Percentiles rank a stretch among this genome's conserved stretches.
phyloP scores from a whole-genome alignment of 2,329 filamentous ascomycete species.

The Ceratocystis papillata region DNA sequence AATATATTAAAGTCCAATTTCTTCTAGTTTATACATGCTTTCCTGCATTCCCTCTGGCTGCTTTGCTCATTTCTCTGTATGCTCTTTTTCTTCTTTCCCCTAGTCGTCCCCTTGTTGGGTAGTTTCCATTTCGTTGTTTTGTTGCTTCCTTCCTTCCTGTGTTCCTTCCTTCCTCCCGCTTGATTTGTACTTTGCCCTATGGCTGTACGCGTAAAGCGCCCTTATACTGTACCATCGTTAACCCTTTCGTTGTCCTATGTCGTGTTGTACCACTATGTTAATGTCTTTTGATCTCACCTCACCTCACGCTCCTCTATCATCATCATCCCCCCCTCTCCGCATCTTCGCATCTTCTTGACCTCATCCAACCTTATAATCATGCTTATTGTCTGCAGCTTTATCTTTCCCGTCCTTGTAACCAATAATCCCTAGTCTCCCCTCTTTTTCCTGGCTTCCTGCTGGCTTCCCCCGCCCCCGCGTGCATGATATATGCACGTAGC shows the following conservation, averaged over 20 bases:
- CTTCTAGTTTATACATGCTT: too few species aligned
- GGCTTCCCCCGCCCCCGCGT: not conserved
- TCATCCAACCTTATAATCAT: not conserved
- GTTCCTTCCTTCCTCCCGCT: conserved; percentile 2
- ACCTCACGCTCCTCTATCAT: too few species aligned
- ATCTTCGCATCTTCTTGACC: not conserved
- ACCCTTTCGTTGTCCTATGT: too few species aligned
- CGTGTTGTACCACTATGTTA: too few species aligned
- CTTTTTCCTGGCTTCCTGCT: not conserved
- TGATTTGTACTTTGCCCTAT: not conserved
- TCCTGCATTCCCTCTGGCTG: not conserved
- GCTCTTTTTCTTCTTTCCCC: not conserved
- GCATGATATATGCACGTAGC: not conserved
- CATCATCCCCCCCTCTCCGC: too few species aligned
- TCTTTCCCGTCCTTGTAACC: not conserved
- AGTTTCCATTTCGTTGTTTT: not conserved
- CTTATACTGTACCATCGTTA: not conserved
- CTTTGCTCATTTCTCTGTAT: not conserved
- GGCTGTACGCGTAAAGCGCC: not conserved
- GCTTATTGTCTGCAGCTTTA: not conserved
- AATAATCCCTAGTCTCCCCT: not conserved
- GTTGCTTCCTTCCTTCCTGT: not conserved
- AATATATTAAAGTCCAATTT: too few species aligned
- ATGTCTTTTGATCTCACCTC: not conserved
- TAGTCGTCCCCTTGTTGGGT: not conserved